Evolutionary conservation across 2,329 filamentous ascomycete species (phyloP).

Genomic region (Aureobasidium sp.): DNA sequence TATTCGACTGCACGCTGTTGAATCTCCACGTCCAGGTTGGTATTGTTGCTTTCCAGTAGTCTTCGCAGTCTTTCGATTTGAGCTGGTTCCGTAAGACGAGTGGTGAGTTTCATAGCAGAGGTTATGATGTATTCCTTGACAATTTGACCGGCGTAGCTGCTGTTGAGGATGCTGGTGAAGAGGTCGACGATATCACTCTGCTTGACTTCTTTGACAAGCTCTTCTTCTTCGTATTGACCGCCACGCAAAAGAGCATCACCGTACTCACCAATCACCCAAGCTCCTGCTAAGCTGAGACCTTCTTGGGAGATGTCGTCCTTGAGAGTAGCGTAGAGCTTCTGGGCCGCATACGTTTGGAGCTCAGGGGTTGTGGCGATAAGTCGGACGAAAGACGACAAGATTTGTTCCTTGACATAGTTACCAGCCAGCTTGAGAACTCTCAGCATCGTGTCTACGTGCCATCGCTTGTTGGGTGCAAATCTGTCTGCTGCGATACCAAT

Average conservation of each 20-base stretch:
- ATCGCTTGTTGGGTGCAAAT: conserved; percentile 92
- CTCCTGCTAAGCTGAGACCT: conserved; percentile 81
- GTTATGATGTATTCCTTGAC: conserved; percentile 95
- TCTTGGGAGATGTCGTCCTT: conserved; percentile 98
- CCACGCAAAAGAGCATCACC: conserved; percentile 83
- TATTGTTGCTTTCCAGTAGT: conserved; percentile 67
- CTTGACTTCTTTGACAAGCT: conserved; percentile 72
- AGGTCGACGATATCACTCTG: conserved; percentile 87
- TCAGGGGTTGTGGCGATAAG: conserved; percentile 92
- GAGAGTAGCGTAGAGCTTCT: conserved; percentile 83
- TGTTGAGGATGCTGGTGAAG: conserved; percentile 87
- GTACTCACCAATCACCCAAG: conserved; percentile 98
- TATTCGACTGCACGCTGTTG: conserved; percentile 97
- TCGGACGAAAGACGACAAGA: conserved; percentile 90
- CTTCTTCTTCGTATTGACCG: conserved; percentile 89
- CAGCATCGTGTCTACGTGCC: conserved; percentile 98
- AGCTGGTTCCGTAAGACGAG: conserved; percentile 70
- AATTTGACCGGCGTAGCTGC: conserved; percentile 84
- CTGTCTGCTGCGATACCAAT: conserved; percentile 96
- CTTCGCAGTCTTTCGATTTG: conserved; percentile 80
- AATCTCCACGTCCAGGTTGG: conserved; percentile 87
- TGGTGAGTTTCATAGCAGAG: conserved; percentile 88
- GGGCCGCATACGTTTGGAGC: conserved; percentile 90
- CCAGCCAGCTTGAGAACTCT: conserved; percentile 87
- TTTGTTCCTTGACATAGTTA: conserved; percentile 96